Conservation (phyloP, 331 rosid genomes). For the Saraca asoca region DNA sequence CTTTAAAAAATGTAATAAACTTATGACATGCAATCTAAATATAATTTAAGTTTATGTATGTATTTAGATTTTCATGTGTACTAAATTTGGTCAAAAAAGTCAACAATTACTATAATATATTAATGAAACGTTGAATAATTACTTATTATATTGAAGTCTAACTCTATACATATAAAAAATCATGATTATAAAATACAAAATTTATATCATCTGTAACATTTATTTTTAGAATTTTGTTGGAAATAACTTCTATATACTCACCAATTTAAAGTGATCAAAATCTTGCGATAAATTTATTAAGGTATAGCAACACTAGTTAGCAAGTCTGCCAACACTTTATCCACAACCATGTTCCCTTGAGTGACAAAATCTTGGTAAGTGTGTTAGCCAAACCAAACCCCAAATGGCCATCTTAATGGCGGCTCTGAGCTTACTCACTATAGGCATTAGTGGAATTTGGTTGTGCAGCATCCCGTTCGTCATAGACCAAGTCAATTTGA, state of each 20-base stretch:
- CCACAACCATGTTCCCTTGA: constrained; percentile 42
- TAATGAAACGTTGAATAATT: too few relatives aligned
- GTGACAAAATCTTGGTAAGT: constrained; percentile 17
- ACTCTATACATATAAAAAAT: too few relatives aligned
- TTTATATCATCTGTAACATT: too few relatives aligned
- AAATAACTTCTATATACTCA: not conserved
- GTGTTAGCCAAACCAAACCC: constrained; percentile 32
- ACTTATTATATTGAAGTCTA: too few relatives aligned
- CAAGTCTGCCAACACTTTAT: constrained; percentile 43
- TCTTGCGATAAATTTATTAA: constrained; percentile 22
- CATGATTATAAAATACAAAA: too few relatives aligned
- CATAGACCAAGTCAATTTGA: constrained; percentile 45
- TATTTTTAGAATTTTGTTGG: too few relatives aligned
- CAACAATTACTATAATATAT: too few relatives aligned
- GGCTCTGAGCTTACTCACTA: constrained; percentile 40
- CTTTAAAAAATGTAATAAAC: too few relatives aligned
- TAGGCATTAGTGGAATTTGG: constrained; percentile 59
- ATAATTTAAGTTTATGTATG: too few relatives aligned
- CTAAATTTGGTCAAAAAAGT: too few relatives aligned
- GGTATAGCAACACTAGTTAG: constrained; percentile 48
- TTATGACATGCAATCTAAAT: too few relatives aligned
- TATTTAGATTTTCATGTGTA: too few relatives aligned
- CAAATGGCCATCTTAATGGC: constrained; percentile 45
- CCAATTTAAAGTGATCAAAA: not conserved
- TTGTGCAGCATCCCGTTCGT: constrained; percentile 70